Conservation (phyloP, 257 asterid genomes). For the Pogostemon cablin region DNA sequence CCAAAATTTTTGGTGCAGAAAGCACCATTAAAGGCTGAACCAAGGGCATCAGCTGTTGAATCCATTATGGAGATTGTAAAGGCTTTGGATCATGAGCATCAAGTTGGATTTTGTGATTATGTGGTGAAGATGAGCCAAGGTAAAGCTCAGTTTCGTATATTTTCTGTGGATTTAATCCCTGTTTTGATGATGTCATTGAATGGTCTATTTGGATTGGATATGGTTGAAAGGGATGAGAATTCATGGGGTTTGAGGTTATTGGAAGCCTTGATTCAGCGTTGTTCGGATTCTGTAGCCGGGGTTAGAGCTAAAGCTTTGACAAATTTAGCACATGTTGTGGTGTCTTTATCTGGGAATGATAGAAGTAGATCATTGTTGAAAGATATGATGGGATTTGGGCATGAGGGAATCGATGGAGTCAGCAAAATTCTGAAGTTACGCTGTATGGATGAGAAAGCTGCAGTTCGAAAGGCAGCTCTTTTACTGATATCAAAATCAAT, state of each 20-base stretch:
- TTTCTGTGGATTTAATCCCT: constrained; percentile 78
- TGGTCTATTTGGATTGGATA: constrained; percentile 55
- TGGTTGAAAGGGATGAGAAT: constrained; percentile 43
- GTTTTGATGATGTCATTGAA: constrained; percentile 51
- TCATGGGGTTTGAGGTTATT: constrained; percentile 66
- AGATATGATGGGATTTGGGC: constrained; percentile 61
- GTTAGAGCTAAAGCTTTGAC: constrained; percentile 86
- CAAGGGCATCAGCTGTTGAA: constrained; percentile 81
- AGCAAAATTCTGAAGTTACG: constrained; percentile 59
- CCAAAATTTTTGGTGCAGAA: constrained; percentile 75
- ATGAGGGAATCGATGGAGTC: constrained; percentile 44
- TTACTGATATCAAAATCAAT: constrained; percentile 71
- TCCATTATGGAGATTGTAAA: constrained; percentile 73
- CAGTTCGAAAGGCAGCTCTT: constrained; percentile 94
- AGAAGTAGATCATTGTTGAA: constrained; percentile 50
- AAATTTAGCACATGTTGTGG: constrained; percentile 71
- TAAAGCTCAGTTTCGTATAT: constrained; percentile 71
- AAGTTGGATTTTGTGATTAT: constrained; percentile 60
- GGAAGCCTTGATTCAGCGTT: constrained; percentile 72
- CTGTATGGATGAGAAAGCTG: constrained; percentile 91
- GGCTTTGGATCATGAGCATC: constrained; percentile 60
- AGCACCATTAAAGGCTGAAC: constrained; percentile 87
- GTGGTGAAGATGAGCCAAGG: constrained; percentile 87
- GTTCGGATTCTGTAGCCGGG: constrained; percentile 74
- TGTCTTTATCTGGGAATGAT: constrained; percentile 52